These are phyloP conservation scores for Vitis labrusca DNA, from an alignment of 164 flowering plant genomes.

Conservation along the genomic window DNA sequence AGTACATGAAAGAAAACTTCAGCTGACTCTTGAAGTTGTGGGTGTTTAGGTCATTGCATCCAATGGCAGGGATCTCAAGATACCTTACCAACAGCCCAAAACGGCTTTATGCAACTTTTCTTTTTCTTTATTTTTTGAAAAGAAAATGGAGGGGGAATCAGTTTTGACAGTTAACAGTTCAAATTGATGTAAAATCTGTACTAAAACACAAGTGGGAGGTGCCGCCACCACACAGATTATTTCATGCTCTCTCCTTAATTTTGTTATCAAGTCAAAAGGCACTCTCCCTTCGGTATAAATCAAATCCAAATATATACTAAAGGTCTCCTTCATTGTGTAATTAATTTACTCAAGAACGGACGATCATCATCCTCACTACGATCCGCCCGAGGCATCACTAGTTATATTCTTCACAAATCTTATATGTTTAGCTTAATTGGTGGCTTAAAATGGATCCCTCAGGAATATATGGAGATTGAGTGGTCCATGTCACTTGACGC, in stretches of 20 bases:
- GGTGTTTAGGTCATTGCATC: background rate
- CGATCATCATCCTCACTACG: background rate
- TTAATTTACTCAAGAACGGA: too few relatives aligned
- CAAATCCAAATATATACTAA: slow-evolving; percentile 17
- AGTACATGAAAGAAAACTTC: too few relatives aligned
- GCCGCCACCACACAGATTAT: slow-evolving; percentile 9
- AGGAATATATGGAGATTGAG: slow-evolving; percentile 10
- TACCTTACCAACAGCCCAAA: slow-evolving; percentile 9
- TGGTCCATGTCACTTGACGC: slow-evolving; percentile 18
- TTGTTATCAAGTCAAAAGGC: slow-evolving; percentile 27
- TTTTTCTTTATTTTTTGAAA: slow-evolving; percentile 5
- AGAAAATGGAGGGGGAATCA: slow-evolving; percentile 22
- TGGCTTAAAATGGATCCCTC: slow-evolving; percentile 1
- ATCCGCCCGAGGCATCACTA: background rate
- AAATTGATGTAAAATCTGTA: slow-evolving; percentile 7
- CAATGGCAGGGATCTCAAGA: background rate
- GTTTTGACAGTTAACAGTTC: slow-evolving; percentile 22
- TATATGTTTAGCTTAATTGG: background rate
- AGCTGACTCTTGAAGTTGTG: background rate
- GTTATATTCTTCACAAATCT: background rate
- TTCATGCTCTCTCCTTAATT: background rate
- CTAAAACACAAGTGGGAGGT: slow-evolving; percentile 24
- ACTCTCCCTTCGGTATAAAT: slow-evolving; percentile 22
- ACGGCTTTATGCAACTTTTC: slow-evolving; percentile 17
- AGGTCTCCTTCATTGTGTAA: too few relatives aligned